phyloP scores from a whole-genome alignment of 257 asterid species.

The Datura wrightii region DNA sequence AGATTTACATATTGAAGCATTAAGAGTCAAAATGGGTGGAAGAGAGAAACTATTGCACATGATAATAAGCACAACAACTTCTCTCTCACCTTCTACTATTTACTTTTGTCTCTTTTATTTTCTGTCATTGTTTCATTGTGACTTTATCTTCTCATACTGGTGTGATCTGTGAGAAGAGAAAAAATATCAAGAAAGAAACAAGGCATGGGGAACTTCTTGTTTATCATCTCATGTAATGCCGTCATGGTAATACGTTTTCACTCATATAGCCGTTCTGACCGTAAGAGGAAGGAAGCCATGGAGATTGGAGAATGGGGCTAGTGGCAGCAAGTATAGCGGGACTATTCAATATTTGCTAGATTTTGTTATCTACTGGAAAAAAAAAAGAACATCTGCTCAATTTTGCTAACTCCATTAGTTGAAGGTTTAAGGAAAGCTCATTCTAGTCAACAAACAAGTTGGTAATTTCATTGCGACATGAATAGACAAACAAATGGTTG shows the following conservation, averaged over 20 bases:
- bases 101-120: background rate
- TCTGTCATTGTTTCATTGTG: background rate
- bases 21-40: background rate
- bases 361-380: background rate
- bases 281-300: background rate
- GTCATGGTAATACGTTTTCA: background rate
- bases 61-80: background rate
- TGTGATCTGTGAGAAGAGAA: background rate
- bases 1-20: background rate
- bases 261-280: background rate
- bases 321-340: background rate
- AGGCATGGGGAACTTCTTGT: background rate
- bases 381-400: background rate
- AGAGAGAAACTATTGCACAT: background rate
- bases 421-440: background rate
- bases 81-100: background rate
- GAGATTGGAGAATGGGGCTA: background rate
- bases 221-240: background rate
- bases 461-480: background rate
- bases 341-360: background rate
- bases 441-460: background rate
- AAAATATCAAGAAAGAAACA: background rate
- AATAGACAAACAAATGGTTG: background rate
- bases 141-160: background rate
- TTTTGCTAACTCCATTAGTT: background rate